A percentile compares a stretch with the other conserved stretches of the same genome.
Conservation (phyloP, 768 basidiomycete species). For the Saitozyma podzolica region DNA sequence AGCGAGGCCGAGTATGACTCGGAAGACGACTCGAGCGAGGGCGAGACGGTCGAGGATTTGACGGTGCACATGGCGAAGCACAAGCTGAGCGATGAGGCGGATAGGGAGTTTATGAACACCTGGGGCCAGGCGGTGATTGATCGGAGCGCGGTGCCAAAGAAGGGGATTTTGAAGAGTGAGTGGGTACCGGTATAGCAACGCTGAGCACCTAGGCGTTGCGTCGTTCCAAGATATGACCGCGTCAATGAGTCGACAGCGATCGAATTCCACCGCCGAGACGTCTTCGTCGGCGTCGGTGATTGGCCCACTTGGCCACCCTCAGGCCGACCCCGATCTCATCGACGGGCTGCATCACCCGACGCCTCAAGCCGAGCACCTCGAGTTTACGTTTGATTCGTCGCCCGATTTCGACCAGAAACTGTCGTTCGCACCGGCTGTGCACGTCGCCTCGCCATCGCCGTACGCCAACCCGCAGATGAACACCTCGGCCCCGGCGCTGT, state of each 20-base stretch:
- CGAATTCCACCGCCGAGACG: slow-evolving; percentile 71
- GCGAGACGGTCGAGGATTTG: slow-evolving; percentile 55
- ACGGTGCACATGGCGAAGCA: slow-evolving; percentile 32
- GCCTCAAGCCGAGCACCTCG: slow-evolving; percentile 25
- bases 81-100: slow-evolving; percentile 37
- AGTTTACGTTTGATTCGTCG: slow-evolving; percentile 54
- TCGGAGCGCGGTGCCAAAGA: slow-evolving; percentile 62
- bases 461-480: slow-evolving; percentile 81
- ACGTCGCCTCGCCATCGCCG: slow-evolving; percentile 38
- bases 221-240: slow-evolving; percentile 15
- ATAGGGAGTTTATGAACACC: slow-evolving; percentile 63
- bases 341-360: slow-evolving; percentile 52
- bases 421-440: neutral
- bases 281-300: slow-evolving; percentile 58
- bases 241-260: slow-evolving; percentile 54
- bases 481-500: slow-evolving; percentile 85
- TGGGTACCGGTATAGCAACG: slow-evolving; percentile 18
- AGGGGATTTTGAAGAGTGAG: slow-evolving; percentile 87
- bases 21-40: slow-evolving; percentile 57
- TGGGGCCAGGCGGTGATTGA: slow-evolving; percentile 72
- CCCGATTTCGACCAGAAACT: neutral
- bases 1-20: slow-evolving; percentile 61
- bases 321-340: no score
- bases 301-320: no score
- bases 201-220: slow-evolving; percentile 18